Percentiles rank a stretch among this genome's conserved stretches.
phyloP scores from a whole-genome alignment of 192 early-diverging fungal species.

The Entomortierella lignicola region DNA sequence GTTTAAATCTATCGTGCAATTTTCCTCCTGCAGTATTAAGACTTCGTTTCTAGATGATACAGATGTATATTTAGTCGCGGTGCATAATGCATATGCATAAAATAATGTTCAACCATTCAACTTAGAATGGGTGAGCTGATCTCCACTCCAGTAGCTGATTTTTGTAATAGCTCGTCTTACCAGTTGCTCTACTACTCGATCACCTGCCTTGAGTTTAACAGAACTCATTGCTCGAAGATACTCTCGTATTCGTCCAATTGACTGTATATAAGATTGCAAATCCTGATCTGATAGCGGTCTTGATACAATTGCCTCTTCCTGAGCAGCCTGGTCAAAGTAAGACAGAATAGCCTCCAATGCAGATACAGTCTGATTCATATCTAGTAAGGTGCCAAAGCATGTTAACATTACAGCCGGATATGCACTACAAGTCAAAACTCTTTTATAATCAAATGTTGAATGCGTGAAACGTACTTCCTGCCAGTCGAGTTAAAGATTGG shows the following conservation, averaged over 20 bases:
- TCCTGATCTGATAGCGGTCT: conserved; percentile 65
- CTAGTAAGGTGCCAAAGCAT: conserved; percentile 39
- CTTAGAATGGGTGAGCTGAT: too few relatives aligned
- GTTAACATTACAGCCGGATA: neutral
- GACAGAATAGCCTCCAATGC: conserved; percentile 69
- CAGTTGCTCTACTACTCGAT: conserved; percentile 43
- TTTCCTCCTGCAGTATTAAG: conserved; percentile 36
- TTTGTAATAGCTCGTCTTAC: too few relatives aligned
- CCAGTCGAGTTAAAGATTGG: conserved; percentile 74
- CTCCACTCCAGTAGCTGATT: too few relatives aligned
- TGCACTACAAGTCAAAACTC: neutral
- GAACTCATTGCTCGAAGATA: conserved; percentile 44
- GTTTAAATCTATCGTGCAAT: conserved; percentile 32
- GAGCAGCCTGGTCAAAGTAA: conserved; percentile 74
- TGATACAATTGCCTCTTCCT: conserved; percentile 73
- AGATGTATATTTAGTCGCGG: too few relatives aligned
- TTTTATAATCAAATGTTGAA: neutral
- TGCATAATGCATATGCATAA: too few relatives aligned
- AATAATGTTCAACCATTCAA: too few relatives aligned
- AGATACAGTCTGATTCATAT: conserved; percentile 74
- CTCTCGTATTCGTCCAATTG: conserved; percentile 49
- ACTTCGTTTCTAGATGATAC: conserved; percentile 36
- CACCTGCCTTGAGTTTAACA: conserved; percentile 49
- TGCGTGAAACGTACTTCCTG: conserved; percentile 69
- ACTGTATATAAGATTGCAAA: conserved; percentile 27